A percentile compares a stretch with the other conserved stretches of the same genome.
These are phyloP conservation scores for Fistulinella prunicolor DNA, from an alignment of 768 basidiomycete species.

Conservation along the genomic window DNA sequence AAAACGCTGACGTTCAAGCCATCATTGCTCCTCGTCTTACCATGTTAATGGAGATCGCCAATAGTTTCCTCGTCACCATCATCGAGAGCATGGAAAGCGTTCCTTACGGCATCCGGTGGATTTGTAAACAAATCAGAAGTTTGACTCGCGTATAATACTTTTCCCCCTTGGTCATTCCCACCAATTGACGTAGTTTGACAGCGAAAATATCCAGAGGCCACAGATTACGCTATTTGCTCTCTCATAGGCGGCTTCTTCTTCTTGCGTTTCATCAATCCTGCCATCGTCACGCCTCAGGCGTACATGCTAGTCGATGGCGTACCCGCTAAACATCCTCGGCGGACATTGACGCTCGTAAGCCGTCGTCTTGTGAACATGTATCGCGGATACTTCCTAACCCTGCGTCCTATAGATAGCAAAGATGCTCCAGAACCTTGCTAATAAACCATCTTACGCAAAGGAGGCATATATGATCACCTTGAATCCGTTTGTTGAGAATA, in stretches of 20 bases:
- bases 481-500: constrained; percentile 98
- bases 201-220: constrained; percentile 99
- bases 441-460: constrained; percentile 97
- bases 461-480: constrained; percentile 98
- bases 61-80: constrained; percentile 94
- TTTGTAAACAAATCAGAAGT: constrained; percentile 98
- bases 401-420: constrained; percentile 78
- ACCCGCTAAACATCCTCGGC: constrained; percentile 94
- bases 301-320: constrained; percentile 99
- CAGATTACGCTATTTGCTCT: constrained; percentile 97
- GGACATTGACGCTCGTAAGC: constrained; percentile 85
- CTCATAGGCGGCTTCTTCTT: constrained; percentile 99
- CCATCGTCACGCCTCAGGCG: constrained; percentile 97
- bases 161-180: background rate
- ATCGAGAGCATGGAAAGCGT: constrained; percentile 99
- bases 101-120: constrained; percentile 99
- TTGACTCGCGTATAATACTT: constrained; percentile 73
- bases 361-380: background rate
- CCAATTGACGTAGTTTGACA: constrained; percentile 32
- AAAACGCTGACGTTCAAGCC: constrained; percentile 93
- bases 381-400: constrained; percentile 1
- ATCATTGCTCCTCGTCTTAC: constrained; percentile 96
- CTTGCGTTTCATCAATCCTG: constrained; percentile 98
- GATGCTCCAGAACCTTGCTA: constrained; percentile 99
- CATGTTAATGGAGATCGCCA: constrained; percentile 99